phyloP scores from a whole-genome alignment of 768 basidiomycete species.

The Dictyophora rubrovolvata region DNA sequence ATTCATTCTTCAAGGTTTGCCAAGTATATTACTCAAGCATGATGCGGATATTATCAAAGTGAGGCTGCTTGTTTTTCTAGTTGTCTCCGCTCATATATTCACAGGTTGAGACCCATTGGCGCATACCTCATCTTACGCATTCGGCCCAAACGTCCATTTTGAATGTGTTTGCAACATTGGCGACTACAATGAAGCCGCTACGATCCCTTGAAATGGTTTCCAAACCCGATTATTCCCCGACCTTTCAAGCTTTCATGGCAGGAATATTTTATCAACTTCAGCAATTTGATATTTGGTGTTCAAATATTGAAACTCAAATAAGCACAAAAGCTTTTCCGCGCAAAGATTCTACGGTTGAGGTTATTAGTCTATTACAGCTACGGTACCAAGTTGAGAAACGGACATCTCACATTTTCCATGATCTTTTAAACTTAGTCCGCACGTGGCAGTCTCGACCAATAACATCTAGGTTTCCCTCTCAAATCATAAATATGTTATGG shows the following conservation, averaged over 20 bases:
- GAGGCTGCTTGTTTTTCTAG: neutral
- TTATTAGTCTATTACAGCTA: slow-evolving; percentile 58
- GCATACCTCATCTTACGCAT: slow-evolving; percentile 57
- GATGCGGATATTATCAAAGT: neutral
- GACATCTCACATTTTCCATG: slow-evolving; percentile 49
- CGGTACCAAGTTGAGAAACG: slow-evolving; percentile 48
- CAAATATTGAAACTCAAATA: slow-evolving; percentile 54
- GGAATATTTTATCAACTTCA: slow-evolving; percentile 54
- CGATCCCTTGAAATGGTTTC: slow-evolving; percentile 39
- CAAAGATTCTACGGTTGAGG: slow-evolving; percentile 26
- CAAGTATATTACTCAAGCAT: slow-evolving; percentile 7
- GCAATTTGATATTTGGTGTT: slow-evolving; percentile 60
- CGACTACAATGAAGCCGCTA: slow-evolving; percentile 53
- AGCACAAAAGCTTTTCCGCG: slow-evolving; percentile 46
- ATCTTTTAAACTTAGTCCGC: slow-evolving; percentile 41
- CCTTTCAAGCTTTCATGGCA: slow-evolving; percentile 76
- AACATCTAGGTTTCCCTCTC: slow-evolving; percentile 44
- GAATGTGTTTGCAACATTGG: slow-evolving; percentile 42
- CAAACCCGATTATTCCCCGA: slow-evolving; percentile 20
- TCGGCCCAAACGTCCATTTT: slow-evolving; percentile 58
- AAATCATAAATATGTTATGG: slow-evolving; percentile 56
- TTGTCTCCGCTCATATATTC: neutral
- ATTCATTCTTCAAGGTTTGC: slow-evolving; percentile 62
- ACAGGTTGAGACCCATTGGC: slow-evolving; percentile 24
- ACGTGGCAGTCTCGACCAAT: slow-evolving; percentile 24